Percentiles rank a stretch among this genome's conserved stretches.
Conservation (phyloP, 768 basidiomycete genomes). For the Amanita phalloides region DNA sequence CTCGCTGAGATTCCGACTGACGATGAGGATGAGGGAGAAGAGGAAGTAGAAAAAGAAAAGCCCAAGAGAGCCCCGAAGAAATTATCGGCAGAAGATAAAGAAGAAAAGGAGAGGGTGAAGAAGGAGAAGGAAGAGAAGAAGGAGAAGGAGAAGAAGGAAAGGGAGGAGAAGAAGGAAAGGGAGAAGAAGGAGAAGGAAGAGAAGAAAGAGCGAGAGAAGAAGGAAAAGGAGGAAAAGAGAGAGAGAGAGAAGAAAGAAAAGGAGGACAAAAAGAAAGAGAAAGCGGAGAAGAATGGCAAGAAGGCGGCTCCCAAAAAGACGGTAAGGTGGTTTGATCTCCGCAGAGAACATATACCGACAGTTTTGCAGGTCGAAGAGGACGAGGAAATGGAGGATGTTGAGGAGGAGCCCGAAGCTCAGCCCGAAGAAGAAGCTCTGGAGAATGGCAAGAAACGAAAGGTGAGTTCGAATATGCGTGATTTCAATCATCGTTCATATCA, state of each 20-base stretch:
- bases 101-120: constrained; percentile 20
- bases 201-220: constrained; percentile 1
- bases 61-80: constrained; percentile 28
- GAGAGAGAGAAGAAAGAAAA: constrained; percentile 20
- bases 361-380: constrained; percentile 13
- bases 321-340: constrained; percentile 6
- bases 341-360: constrained; percentile 15
- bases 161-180: not conserved
- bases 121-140: constrained; percentile 16
- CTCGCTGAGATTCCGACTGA: constrained; percentile 24
- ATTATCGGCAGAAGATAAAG: constrained; percentile 13
- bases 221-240: constrained; percentile 9
- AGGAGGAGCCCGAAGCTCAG: constrained; percentile 26
- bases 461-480: constrained; percentile 13
- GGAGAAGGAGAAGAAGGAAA: constrained; percentile 10
- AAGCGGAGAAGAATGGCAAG: constrained; percentile 8
- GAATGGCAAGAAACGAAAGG: constrained; percentile 64
- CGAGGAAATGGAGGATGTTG: constrained; percentile 33
- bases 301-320: constrained; percentile 9
- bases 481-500: not conserved
- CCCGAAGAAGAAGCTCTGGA: constrained; percentile 39
- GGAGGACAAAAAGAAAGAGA: constrained; percentile 21
- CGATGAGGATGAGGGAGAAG: constrained; percentile 21
- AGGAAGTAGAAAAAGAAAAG: constrained; percentile 29
- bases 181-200: constrained; percentile 13